Evolutionary conservation across 1,284 basidiomycete genomes (phyloP).

Genomic region (Moniliella sp.): DNA sequence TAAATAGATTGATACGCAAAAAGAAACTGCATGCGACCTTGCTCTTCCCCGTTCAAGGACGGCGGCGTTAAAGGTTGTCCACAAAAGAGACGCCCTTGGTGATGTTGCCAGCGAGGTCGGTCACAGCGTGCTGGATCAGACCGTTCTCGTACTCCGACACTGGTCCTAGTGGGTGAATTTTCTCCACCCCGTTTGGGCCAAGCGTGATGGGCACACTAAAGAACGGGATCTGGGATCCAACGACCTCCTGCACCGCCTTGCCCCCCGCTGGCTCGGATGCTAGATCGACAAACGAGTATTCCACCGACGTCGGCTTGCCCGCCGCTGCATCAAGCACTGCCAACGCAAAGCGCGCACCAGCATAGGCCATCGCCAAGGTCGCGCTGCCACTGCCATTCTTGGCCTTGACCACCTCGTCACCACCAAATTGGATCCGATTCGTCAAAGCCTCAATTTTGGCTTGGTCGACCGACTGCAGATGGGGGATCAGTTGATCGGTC

Average conservation of each 20-base stretch:
- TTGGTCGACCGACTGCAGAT: constrained; percentile 18
- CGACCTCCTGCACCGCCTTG: constrained; percentile 15
- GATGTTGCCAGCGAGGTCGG: constrained; percentile 40
- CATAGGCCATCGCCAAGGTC: constrained; percentile 78
- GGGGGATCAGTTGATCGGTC: too few relatives aligned
- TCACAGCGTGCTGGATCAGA: constrained; percentile 38
- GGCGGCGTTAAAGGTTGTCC: too few relatives aligned
- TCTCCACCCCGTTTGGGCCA: constrained; percentile 37
- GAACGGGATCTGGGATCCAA: constrained; percentile 22
- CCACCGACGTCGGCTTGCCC: constrained; percentile 15
- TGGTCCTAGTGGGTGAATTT: constrained; percentile 40
- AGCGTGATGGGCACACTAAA: constrained; percentile 30
- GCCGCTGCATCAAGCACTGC: constrained; percentile 23
- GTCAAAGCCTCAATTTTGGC: constrained; percentile 46
- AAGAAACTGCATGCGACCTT: too few relatives aligned
- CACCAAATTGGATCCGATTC: constrained; percentile 71
- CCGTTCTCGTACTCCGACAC: constrained; percentile 38
- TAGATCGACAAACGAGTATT: constrained; percentile 30
- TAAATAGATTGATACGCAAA: too few relatives aligned
- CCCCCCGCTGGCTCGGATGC: constrained; percentile 16
- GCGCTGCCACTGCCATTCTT: constrained; percentile 74
- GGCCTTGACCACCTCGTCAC: constrained; percentile 72
- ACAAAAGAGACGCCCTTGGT: constrained; percentile 35
- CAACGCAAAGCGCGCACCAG: constrained; percentile 28
- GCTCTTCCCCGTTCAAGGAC: too few relatives aligned